Evolutionary conservation across 495 filamentous ascomycete genomes (phyloP), one percentile per base, ranked within the genome.

Genomic region (Clohesyomyces aquaticus): DNA sequence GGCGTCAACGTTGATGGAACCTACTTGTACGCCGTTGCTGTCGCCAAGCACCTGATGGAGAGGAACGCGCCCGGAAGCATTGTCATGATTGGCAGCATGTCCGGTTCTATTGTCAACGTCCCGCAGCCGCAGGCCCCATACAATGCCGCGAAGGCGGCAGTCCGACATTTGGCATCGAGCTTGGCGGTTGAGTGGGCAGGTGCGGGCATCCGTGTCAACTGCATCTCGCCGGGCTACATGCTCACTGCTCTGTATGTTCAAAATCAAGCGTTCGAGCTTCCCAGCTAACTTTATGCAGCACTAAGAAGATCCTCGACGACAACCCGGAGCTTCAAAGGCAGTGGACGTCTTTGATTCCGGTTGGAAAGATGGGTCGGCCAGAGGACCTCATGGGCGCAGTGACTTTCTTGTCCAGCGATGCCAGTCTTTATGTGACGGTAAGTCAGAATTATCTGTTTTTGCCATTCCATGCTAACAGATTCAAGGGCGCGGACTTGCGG

Each of bases 1-100:
- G 86, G 86, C 12, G 93, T 98, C 69, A 96, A 97, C 65, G 91
- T 97, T 0, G 88, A 98, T 65, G 94, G 94, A 14, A 96, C 93
- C 19, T 97, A 95, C 67, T 77, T 96, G 21, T 96, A 92, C 73
- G 91, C 93, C 1, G 87, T 85, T 12, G 88, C 83, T 21, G 87
- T 96, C 18, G 93, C 93, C 16, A 88, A 89, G 73, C 93, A 98
- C 68, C 76, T 98, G 61, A 93, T 96, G 86, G 86, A 85, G 68
- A 85, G 90, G 64, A 84, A 91, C 66, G 79, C 81, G 16, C 80
- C 83, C 3, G 93, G 94, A 4, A 93, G 87, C 77, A 91, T 98
- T 75, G 89, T 97, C 61, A 90, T 96, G 79, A 96, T 97, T 67
- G 92, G 91, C 16, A 91, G 87, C 82, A 97, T 98, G 94, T 91